phyloP scores from a whole-genome alignment of 371 early-diverging fungal species.

The Mucor ambiguus region DNA sequence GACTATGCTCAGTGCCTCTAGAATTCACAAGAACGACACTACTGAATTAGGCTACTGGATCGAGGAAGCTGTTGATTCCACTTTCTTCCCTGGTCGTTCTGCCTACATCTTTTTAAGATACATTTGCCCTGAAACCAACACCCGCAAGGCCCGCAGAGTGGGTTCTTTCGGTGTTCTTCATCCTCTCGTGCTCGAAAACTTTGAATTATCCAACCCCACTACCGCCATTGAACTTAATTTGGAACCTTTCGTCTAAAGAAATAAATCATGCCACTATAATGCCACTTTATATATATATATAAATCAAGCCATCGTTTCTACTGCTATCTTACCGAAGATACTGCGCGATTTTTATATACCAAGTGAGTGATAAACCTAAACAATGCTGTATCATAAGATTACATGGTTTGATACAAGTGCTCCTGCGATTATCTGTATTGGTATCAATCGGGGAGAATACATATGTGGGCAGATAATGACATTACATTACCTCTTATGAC shows the following conservation, averaged over 20 bases:
- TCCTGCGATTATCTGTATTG: no score
- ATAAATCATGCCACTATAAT: background rate
- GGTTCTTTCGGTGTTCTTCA: constrained; percentile 95
- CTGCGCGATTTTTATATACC: no score
- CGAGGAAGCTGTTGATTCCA: constrained; percentile 76
- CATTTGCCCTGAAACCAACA: constrained; percentile 39
- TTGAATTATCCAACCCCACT: constrained; percentile 85
- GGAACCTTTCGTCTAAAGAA: constrained; percentile 92
- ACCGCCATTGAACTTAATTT: constrained; percentile 94
- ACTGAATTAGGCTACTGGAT: constrained; percentile 78
- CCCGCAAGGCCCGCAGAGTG: constrained; percentile 58
- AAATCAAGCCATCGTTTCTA: background rate
- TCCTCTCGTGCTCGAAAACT: constrained; percentile 87
- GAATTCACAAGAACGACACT: constrained; percentile 47
- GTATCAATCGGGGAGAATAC: no score
- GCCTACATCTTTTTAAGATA: constrained; percentile 82
- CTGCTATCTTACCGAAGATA: no score
- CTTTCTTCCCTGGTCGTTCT: constrained; percentile 92
- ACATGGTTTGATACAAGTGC: no score
- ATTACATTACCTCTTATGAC: no score
- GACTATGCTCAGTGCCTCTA: constrained; percentile 71
- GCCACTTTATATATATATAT: background rate
- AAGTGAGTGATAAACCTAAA: no score
- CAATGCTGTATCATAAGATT: no score
- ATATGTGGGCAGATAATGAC: no score